Evolutionary conservation across 768 basidiomycete genomes (phyloP).

Genomic region (Lactifluus hygrophoroides): DNA sequence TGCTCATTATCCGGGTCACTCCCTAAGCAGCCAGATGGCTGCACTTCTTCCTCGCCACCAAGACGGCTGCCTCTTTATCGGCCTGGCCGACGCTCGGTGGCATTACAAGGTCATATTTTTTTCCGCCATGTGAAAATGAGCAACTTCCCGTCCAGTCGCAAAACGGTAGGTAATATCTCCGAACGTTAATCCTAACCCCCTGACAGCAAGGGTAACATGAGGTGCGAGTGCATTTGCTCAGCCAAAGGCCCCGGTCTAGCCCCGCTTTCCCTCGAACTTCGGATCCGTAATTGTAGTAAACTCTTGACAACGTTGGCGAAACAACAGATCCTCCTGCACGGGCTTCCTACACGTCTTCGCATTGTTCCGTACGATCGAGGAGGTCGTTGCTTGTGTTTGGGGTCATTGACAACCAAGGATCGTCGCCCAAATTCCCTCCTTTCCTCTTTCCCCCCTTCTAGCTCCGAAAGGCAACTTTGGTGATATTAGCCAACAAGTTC

Average conservation of each 20-base stretch:
- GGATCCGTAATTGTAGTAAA: constrained; percentile 8
- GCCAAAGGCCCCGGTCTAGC: constrained; percentile 1
- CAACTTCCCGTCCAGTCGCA: constrained; percentile 3
- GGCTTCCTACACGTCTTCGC: constrained; percentile 6
- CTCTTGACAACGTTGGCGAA: neutral
- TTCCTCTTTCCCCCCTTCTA: neutral
- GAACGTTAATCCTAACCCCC: neutral
- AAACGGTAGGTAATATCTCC: constrained; percentile 5
- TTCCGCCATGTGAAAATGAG: neutral
- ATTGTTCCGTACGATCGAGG: constrained; percentile 13
- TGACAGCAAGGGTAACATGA: neutral
- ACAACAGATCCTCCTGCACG: neutral
- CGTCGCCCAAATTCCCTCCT: constrained; percentile 1
- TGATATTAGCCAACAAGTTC: neutral
- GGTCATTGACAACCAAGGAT: constrained; percentile 14
- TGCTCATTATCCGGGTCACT: neutral
- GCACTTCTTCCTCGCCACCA: constrained; percentile 3
- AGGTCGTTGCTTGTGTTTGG: constrained; percentile 7
- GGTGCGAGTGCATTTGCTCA: neutral
- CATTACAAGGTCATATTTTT: neutral
- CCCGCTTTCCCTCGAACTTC: neutral
- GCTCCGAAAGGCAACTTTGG: constrained; percentile 2
- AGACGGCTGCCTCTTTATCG: neutral
- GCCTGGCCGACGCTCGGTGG: constrained; percentile 4
- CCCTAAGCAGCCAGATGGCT: neutral